Percentiles rank a stretch among this genome's conserved stretches.
These are phyloP conservation scores for Irpex sp. DNA, from an alignment of 1,284 basidiomycete genomes.

Conservation along the genomic window DNA sequence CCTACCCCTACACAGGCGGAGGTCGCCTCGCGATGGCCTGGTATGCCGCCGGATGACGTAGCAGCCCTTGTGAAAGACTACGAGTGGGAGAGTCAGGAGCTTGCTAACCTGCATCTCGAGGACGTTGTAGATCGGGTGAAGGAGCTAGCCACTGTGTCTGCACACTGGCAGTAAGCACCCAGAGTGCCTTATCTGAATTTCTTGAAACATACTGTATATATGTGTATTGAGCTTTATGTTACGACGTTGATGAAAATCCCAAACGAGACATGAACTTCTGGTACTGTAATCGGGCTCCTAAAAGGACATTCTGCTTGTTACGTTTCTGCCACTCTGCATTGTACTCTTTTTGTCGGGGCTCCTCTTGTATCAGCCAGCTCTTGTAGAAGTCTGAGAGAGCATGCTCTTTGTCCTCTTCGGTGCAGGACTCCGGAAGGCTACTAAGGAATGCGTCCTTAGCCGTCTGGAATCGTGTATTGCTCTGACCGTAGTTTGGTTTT, in stretches of 20 bases:
- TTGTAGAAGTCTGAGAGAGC: constrained; percentile 69
- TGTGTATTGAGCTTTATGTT: constrained; percentile 9
- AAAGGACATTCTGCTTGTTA: constrained; percentile 49
- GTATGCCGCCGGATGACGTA: constrained; percentile 60
- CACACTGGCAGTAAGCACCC: not conserved
- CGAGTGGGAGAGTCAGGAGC: constrained; percentile 48
- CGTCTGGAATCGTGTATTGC: constrained; percentile 67
- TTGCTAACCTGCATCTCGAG: constrained; percentile 53
- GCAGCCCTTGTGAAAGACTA: constrained; percentile 57
- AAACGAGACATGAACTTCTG: constrained; percentile 32
- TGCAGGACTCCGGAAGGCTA: constrained; percentile 49
- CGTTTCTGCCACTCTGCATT: constrained; percentile 59
- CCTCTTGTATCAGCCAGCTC: constrained; percentile 69
- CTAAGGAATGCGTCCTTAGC: constrained; percentile 56
- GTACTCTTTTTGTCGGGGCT: constrained; percentile 50
- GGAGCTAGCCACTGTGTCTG: constrained; percentile 49
- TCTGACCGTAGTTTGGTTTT: constrained; percentile 36
- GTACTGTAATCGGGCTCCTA: constrained; percentile 49
- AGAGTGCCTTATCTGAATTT: not conserved
- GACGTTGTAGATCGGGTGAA: constrained; percentile 58
- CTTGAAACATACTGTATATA: constrained; percentile 4
- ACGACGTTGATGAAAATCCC: constrained; percentile 16
- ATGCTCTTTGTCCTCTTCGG: constrained; percentile 52
- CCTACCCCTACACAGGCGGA: constrained; percentile 52
- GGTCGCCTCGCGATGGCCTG: constrained; percentile 65